These are phyloP conservation scores for Boletus subcaerulescens DNA, from an alignment of 768 basidiomycete genomes.

Conservation along the genomic window DNA sequence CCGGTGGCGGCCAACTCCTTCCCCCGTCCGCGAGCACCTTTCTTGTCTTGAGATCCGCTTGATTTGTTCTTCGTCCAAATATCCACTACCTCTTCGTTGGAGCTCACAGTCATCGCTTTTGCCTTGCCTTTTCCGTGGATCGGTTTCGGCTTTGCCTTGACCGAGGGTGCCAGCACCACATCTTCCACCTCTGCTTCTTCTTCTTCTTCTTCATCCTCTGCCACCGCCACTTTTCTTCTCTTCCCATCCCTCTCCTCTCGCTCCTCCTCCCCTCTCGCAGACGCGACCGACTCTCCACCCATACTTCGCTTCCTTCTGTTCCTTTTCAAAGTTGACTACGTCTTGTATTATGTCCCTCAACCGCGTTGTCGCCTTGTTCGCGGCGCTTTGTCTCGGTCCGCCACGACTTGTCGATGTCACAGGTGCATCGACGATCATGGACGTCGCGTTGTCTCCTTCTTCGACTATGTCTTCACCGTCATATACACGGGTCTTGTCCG, in stretches of 20 bases:
- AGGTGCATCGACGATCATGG: conserved; percentile 11
- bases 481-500: background rate
- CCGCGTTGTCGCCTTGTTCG: conserved; percentile 45
- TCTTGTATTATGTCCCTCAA: conserved; percentile 73
- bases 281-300: conserved; percentile 29
- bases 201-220: conserved; percentile 22
- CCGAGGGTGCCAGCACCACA: conserved; percentile 10
- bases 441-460: conserved; percentile 2
- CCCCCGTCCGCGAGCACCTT: conserved; percentile 1
- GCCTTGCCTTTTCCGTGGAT: conserved; percentile 8
- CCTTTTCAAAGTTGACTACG: conserved; percentile 62
- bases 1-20: conserved; percentile 30
- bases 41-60: conserved; percentile 9
- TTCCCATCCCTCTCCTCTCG: conserved; percentile 18
- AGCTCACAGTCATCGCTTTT: background rate
- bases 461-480: background rate
- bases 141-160: conserved; percentile 13
- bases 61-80: conserved; percentile 4
- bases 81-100: conserved; percentile 3
- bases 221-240: conserved; percentile 17
- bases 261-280: conserved; percentile 6
- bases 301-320: conserved; percentile 45
- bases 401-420: conserved; percentile 13
- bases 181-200: conserved; percentile 24
- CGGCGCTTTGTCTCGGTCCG: conserved; percentile 48